phyloP scores from a whole-genome alignment of 768 basidiomycete species.

The Russula emetica region DNA sequence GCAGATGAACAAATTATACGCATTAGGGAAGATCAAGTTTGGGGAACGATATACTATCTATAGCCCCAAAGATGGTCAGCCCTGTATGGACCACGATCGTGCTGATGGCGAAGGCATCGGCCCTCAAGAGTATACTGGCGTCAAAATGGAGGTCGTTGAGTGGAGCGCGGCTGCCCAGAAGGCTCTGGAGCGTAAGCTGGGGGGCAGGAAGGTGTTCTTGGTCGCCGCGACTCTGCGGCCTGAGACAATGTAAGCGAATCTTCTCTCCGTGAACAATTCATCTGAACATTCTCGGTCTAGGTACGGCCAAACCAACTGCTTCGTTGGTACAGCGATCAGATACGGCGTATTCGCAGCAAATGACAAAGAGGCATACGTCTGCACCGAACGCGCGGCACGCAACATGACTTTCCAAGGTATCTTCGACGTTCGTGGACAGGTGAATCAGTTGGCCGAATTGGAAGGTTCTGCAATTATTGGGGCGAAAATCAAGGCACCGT shows the following conservation, averaged over 20 bases:
- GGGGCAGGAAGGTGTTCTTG: conserved; percentile 78
- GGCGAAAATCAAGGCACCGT: conserved; percentile 85
- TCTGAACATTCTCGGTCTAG: conserved; percentile 37
- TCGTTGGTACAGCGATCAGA: conserved; percentile 84
- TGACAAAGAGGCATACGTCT: conserved; percentile 82
- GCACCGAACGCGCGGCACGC: conserved; percentile 86
- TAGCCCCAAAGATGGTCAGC: conserved; percentile 97
- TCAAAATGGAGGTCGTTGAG: conserved; percentile 90
- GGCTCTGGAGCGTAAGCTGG: conserved; percentile 61
- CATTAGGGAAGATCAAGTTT: conserved; percentile 91
- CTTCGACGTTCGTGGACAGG: conserved; percentile 64
- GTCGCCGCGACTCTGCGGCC: conserved; percentile 96
- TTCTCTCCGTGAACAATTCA: neutral
- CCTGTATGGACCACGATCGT: conserved; percentile 99
- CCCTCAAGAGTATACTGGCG: conserved; percentile 90
- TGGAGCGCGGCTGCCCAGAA: conserved; percentile 72
- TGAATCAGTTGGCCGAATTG: conserved; percentile 71
- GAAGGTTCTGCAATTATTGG: conserved; percentile 79
- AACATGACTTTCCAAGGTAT: conserved; percentile 97
- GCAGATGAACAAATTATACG: conserved; percentile 92
- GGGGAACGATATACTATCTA: conserved; percentile 98
- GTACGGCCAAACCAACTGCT: conserved; percentile 99
- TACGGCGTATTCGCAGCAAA: conserved; percentile 91
- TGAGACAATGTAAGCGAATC: conserved; percentile 79
- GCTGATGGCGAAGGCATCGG: conserved; percentile 90